phyloP scores from a whole-genome alignment of 2,329 filamentous ascomycete genomes.

The Teratosphaeriaceae sp. region DNA sequence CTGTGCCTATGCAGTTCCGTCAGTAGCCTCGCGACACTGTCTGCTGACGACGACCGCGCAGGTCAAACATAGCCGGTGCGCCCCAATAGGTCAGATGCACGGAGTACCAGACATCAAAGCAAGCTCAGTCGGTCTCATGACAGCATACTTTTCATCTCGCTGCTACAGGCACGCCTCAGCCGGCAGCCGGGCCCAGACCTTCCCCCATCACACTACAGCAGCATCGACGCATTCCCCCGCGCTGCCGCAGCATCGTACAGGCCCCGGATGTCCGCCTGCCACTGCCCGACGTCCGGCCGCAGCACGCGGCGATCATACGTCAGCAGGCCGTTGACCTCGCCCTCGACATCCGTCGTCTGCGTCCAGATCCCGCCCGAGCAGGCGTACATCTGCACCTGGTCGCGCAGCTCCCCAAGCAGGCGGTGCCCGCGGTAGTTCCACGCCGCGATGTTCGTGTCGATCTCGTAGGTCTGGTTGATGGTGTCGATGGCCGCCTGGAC shows the following conservation, averaged over 20 bases:
- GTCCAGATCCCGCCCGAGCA: slow-evolving; percentile 67
- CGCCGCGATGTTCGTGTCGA: slow-evolving; percentile 49
- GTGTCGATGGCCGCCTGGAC: slow-evolving; percentile 50
- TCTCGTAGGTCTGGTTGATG: slow-evolving; percentile 63
- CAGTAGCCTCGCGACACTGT: no score
- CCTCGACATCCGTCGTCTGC: slow-evolving; percentile 68
- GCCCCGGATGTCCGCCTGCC: slow-evolving; percentile 52
- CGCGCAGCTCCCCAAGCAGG: slow-evolving; percentile 41
- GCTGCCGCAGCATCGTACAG: slow-evolving; percentile 48
- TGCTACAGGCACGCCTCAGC: no score
- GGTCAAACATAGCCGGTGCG: neutral
- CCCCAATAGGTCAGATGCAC: neutral
- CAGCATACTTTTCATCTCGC: neutral
- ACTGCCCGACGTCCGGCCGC: slow-evolving; percentile 50
- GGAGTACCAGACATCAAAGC: neutral
- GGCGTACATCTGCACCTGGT: slow-evolving; percentile 48
- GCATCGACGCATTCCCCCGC: slow-evolving; percentile 9
- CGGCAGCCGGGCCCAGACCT: no score
- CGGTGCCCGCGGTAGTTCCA: slow-evolving; percentile 62
- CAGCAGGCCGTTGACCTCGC: slow-evolving; percentile 65
- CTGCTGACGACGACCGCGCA: no score
- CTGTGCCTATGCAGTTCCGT: no score
- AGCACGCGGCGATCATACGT: slow-evolving; percentile 56
- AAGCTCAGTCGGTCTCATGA: neutral
- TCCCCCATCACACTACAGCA: neutral